phyloP scores from a whole-genome alignment of 768 basidiomycete species.

The Lentinula edodes region DNA sequence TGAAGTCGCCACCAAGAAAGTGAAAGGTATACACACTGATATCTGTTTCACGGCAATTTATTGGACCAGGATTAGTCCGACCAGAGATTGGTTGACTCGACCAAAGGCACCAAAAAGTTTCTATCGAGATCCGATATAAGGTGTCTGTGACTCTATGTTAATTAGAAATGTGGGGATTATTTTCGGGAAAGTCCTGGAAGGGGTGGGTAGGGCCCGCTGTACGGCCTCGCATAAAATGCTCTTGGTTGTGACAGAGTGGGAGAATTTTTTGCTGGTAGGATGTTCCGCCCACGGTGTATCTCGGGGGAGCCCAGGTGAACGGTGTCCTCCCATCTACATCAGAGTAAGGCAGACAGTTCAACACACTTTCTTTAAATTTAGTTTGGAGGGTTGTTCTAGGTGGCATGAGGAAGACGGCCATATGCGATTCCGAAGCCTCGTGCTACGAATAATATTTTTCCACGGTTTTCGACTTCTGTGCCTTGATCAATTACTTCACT shows the following conservation, averaged over 20 bases:
- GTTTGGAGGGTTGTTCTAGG: background rate
- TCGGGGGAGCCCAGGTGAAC: background rate
- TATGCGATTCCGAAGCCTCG: background rate
- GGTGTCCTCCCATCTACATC: background rate
- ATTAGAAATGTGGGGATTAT: background rate
- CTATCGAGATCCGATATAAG: background rate
- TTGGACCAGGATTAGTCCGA: conserved; percentile 2
- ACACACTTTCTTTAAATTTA: background rate
- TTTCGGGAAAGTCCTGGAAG: conserved; percentile 2
- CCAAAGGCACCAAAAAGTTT: background rate
- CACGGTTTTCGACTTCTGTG: background rate
- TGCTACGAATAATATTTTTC: conserved; percentile 1
- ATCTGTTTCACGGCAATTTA: conserved; percentile 3
- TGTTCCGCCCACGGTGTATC: background rate
- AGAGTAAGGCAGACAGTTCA: background rate
- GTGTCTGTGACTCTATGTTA: background rate
- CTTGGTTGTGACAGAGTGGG: background rate
- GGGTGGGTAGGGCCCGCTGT: background rate
- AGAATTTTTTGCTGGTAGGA: background rate
- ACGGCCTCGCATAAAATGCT: background rate
- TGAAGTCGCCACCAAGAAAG: background rate
- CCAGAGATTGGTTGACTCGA: background rate
- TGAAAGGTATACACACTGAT: background rate
- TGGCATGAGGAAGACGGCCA: background rate
- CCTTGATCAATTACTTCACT: background rate